A percentile compares a stretch with the other conserved stretches of the same genome.
phyloP scores from a whole-genome alignment of 345 rosid species.

The Eucalyptus marginata region DNA sequence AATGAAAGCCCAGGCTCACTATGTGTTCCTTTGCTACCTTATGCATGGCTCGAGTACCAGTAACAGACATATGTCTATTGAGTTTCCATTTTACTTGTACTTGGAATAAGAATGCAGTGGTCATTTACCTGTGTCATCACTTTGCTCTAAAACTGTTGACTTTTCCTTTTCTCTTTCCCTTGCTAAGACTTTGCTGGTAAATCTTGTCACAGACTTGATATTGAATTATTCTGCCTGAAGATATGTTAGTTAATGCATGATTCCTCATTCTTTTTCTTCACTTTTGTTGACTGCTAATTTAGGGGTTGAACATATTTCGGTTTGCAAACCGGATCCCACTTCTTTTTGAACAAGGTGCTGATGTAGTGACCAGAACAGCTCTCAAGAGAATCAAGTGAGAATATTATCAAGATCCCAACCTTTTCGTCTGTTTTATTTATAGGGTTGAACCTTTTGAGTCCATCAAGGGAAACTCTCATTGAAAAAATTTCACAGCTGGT shows the following conservation, averaged over 20 bases:
- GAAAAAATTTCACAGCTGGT: slow-evolving; percentile 50
- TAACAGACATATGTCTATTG: neutral
- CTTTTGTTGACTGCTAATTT: neutral
- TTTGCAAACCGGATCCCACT: slow-evolving; percentile 96
- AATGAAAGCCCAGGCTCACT: neutral
- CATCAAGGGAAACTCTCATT: neutral
- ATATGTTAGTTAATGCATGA: neutral
- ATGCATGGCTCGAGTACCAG: neutral
- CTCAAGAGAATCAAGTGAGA: slow-evolving; percentile 86
- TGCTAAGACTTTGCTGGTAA: neutral
- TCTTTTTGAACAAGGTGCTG: slow-evolving; percentile 98
- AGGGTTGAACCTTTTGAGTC: neutral
- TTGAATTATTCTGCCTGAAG: neutral
- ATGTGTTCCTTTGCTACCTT: neutral
- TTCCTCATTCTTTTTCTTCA: neutral
- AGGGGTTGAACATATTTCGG: slow-evolving; percentile 90
- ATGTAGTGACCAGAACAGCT: slow-evolving; percentile 93
- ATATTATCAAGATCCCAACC: neutral
- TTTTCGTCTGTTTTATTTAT: neutral
- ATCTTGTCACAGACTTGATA: neutral
- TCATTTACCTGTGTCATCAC: neutral
- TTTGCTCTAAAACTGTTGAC: neutral
- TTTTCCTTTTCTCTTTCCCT: neutral
- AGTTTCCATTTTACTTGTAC: neutral
- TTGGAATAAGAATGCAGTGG: neutral